phyloP scores from a whole-genome alignment of 768 basidiomycete genomes.

The Chiua virens region DNA sequence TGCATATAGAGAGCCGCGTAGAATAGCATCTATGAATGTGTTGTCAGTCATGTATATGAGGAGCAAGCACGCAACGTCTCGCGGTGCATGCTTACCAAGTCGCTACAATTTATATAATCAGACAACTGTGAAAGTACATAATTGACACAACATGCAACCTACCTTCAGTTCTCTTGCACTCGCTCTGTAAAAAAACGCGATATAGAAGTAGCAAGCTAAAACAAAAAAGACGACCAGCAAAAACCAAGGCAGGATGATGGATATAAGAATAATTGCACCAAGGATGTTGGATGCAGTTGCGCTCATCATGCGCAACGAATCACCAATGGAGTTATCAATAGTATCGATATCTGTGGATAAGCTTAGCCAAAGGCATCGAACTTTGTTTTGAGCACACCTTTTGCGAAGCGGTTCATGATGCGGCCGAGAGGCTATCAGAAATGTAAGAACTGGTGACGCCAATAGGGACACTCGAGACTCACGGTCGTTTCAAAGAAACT shows the following conservation, averaged over 20 bases:
- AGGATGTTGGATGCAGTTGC: slow-evolving; percentile 62
- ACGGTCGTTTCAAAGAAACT: slow-evolving; percentile 88
- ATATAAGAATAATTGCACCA: slow-evolving; percentile 77
- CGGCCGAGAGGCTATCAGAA: slow-evolving; percentile 67
- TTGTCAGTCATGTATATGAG: background rate
- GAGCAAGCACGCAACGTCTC: background rate
- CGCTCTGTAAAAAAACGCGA: slow-evolving; percentile 79
- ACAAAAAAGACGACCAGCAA: slow-evolving; percentile 69
- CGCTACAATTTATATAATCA: slow-evolving; percentile 36
- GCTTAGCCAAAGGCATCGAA: background rate
- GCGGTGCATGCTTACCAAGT: slow-evolving; percentile 45
- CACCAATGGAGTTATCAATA: slow-evolving; percentile 73
- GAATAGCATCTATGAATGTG: slow-evolving; percentile 60
- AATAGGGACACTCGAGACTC: slow-evolving; percentile 11
- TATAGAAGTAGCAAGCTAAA: slow-evolving; percentile 60
- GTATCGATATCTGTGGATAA: slow-evolving; percentile 62
- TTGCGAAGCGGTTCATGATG: slow-evolving; percentile 89
- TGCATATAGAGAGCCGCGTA: slow-evolving; percentile 84
- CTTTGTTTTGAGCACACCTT: slow-evolving; percentile 42
- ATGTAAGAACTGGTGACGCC: background rate
- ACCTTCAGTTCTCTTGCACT: slow-evolving; percentile 88
- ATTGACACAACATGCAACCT: slow-evolving; percentile 2
- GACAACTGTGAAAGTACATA: no score
- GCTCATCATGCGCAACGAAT: slow-evolving; percentile 73
- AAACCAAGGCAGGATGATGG: slow-evolving; percentile 82